Conservation (phyloP, 805 yeast genomes). For the Saturnispora quitensis region DNA sequence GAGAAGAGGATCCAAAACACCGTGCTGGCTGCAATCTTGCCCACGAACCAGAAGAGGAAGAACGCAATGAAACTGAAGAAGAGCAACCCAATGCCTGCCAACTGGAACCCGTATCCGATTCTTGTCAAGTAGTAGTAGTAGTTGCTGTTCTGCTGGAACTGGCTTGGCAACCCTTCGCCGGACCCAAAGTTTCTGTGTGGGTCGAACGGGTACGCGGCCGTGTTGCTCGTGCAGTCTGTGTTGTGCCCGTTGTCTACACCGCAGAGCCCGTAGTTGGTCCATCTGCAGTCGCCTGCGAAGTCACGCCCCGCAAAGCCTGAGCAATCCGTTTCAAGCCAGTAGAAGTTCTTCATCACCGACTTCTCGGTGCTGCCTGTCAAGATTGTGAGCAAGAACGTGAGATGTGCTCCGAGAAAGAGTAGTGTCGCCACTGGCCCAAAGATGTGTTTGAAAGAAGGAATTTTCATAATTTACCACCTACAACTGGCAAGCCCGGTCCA, state of each 20-base stretch:
- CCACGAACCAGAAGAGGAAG: slow-evolving; percentile 11
- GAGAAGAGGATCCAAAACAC: slow-evolving; percentile 9
- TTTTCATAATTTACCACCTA: not conserved
- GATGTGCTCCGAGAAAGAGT: slow-evolving; percentile 31
- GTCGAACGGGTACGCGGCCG: slow-evolving; percentile 79
- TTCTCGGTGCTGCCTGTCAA: slow-evolving; percentile 52
- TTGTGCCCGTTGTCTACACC: slow-evolving; percentile 34
- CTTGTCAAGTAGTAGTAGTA: slow-evolving; percentile 60
- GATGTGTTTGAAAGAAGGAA: not conserved
- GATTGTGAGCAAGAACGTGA: slow-evolving; percentile 52
- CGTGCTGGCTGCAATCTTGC: not conserved
- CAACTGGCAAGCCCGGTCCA: too few relatives aligned
- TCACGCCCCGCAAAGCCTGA: slow-evolving; percentile 38
- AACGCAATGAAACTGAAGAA: slow-evolving; percentile 37
- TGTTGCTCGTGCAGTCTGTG: slow-evolving; percentile 40
- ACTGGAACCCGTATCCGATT: slow-evolving; percentile 55
- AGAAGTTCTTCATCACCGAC: slow-evolving; percentile 49
- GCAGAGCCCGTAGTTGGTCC: slow-evolving; percentile 74
- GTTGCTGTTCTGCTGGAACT: slow-evolving; percentile 39
- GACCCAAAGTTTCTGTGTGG: slow-evolving; percentile 66
- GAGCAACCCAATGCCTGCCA: slow-evolving; percentile 49
- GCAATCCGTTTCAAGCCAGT: slow-evolving; percentile 77
- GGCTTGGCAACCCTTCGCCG: slow-evolving; percentile 39
- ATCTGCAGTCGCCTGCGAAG: slow-evolving; percentile 42
- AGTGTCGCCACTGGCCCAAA: slow-evolving; percentile 10